Conservation (phyloP, 345 rosid species). For the Noccaea bulbosa region DNA sequence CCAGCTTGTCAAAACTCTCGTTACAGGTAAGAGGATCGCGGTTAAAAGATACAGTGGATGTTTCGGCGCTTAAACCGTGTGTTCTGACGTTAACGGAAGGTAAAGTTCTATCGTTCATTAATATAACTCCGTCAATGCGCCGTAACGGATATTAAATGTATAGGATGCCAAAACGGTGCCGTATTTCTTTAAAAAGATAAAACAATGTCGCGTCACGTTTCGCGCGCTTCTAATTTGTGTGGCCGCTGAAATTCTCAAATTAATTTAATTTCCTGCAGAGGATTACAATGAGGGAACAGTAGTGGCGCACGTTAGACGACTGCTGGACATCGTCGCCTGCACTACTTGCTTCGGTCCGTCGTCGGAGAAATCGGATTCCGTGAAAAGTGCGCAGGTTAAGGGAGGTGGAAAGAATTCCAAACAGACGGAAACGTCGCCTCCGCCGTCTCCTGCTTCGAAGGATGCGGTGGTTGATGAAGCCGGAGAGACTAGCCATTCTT, state of each 20-base stretch:
- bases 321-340: conserved; percentile 87
- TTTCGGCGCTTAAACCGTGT: conserved; percentile 86
- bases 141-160: conserved; percentile 4
- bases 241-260: conserved; percentile 25
- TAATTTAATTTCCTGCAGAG: conserved; percentile 54
- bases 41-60: conserved; percentile 75
- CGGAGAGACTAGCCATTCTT: conserved; percentile 72
- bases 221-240: not conserved
- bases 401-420: conserved; percentile 49
- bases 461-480: conserved; percentile 62
- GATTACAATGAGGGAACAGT: conserved; percentile 80
- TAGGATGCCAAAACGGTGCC: not conserved
- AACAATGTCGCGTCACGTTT: not conserved
- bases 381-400: conserved; percentile 55
- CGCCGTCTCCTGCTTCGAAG: conserved; percentile 45
- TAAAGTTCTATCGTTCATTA: conserved; percentile 27
- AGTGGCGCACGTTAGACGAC: conserved; percentile 87
- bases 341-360: conserved; percentile 83
- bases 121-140: conserved; percentile 31
- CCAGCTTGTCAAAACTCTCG: not conserved
- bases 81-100: conserved; percentile 71
- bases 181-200: not conserved
- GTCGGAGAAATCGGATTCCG: conserved; percentile 53
- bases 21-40: conserved; percentile 71
- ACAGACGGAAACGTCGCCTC: conserved; percentile 45